A percentile compares a stretch with the other conserved stretches of the same genome.
These are phyloP conservation scores for Moniliophthora roreri DNA, from an alignment of 1,284 basidiomycete species.

Conservation along the genomic window DNA sequence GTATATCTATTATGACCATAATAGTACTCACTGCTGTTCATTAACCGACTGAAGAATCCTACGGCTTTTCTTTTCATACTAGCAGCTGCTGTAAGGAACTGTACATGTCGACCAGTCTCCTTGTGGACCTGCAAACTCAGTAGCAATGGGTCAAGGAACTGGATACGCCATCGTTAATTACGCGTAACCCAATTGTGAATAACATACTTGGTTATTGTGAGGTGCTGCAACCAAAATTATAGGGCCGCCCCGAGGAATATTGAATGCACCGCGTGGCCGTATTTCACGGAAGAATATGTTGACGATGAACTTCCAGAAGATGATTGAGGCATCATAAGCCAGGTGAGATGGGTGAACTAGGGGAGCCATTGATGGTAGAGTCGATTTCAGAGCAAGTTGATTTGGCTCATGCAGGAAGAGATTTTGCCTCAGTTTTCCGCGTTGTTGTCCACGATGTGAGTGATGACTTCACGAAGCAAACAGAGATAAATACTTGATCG, in stretches of 20 bases:
- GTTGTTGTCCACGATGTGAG: background rate
- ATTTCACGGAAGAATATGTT: conserved; percentile 99
- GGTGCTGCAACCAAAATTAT: conserved; percentile 97
- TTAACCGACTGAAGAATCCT: conserved; percentile 82
- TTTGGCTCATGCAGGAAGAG: background rate
- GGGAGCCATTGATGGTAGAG: conserved; percentile 24
- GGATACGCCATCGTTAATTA: conserved; percentile 10
- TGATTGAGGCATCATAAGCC: conserved; percentile 63
- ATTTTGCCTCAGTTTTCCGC: background rate
- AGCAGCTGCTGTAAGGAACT: conserved; percentile 93
- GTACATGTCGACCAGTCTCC: conserved; percentile 83
- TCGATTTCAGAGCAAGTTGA: conserved; percentile 8
- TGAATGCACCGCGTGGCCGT: conserved; percentile 91
- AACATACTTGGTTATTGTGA: conserved; percentile 88
- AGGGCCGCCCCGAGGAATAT: conserved; percentile 90
- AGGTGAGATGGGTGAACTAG: conserved; percentile 10
- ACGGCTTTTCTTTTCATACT: conserved; percentile 83
- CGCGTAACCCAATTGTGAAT: conserved; percentile 3
- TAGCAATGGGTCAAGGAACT: conserved; percentile 96
- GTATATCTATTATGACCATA: background rate
- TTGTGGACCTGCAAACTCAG: conserved; percentile 86
- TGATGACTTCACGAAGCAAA: background rate
- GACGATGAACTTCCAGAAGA: conserved; percentile 84
- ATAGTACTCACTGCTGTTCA: conserved; percentile 83
- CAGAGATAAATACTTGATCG: background rate